These are phyloP conservation scores for Oryza longistaminata DNA, from an alignment of 176 grass and related monocot genomes.

Conservation along the genomic window DNA sequence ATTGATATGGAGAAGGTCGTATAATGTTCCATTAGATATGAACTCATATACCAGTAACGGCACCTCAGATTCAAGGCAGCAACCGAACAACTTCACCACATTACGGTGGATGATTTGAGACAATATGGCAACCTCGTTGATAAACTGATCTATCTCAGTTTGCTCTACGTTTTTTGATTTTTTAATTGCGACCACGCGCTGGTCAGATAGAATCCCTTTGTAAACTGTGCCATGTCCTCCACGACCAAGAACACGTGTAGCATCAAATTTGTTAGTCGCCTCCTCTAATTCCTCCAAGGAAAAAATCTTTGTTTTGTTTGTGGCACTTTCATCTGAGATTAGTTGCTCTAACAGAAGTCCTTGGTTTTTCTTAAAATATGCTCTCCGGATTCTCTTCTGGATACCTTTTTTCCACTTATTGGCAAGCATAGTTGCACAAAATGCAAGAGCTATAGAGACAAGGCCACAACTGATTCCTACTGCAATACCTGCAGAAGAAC, in stretches of 20 bases:
- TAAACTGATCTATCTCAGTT: background rate
- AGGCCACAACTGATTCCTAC: conserved; percentile 10
- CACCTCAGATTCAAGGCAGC: background rate
- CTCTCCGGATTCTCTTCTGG: background rate
- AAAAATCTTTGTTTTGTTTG: conserved; percentile 34
- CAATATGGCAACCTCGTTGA: background rate
- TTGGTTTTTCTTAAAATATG: background rate
- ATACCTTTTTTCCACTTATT: background rate
- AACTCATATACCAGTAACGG: background rate
- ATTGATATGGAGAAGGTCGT: background rate
- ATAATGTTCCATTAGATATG: background rate
- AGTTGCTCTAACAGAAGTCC: background rate
- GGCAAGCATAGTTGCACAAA: background rate
- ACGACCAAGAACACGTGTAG: conserved; percentile 18
- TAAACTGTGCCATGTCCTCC: conserved; percentile 7
- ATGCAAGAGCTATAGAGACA: background rate
- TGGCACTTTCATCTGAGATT: background rate
- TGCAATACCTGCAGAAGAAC: background rate
- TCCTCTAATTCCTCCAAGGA: conserved; percentile 36
- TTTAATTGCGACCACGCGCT: background rate
- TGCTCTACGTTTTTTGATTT: background rate
- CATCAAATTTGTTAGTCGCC: conserved; percentile 38
- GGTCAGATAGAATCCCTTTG: background rate
- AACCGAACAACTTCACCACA: background rate
- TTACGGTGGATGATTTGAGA: background rate